Conservation (phyloP, 2,329 filamentous ascomycete genomes). For the Sphaerostilbella broomeana region DNA sequence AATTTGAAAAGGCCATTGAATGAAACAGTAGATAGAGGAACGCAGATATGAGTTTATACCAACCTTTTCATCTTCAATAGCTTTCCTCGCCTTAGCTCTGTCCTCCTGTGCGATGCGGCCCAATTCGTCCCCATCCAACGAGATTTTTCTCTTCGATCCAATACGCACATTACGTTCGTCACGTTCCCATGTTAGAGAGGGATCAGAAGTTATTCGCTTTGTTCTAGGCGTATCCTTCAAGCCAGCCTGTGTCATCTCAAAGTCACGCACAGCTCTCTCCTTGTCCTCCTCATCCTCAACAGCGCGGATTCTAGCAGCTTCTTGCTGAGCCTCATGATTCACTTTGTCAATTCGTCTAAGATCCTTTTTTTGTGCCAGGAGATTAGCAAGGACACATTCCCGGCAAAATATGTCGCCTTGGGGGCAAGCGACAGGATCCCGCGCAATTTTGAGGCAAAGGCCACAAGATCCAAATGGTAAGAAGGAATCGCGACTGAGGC, state of each 20-base stretch:
- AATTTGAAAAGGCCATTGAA: background rate
- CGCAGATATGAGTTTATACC: constrained; percentile 3
- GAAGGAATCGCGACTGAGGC: constrained; percentile 83
- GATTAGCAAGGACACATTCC: constrained; percentile 85
- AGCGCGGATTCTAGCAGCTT: constrained; percentile 53
- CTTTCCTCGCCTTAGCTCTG: constrained; percentile 59
- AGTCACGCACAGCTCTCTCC: constrained; percentile 67
- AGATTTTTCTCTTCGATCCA: constrained; percentile 63
- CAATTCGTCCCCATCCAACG: constrained; percentile 68
- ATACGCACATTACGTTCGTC: constrained; percentile 11
- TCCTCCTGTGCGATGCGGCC: constrained; percentile 63
- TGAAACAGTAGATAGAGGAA: background rate
- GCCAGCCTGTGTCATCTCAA: constrained; percentile 78
- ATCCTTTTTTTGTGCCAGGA: constrained; percentile 87
- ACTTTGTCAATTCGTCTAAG: constrained; percentile 73
- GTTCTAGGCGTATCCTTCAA: constrained; percentile 34
- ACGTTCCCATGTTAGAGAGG: background rate
- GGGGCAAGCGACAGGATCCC: constrained; percentile 75
- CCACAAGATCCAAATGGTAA: constrained; percentile 84
- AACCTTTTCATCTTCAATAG: constrained; percentile 68
- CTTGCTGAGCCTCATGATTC: constrained; percentile 53
- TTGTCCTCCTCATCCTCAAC: constrained; percentile 63
- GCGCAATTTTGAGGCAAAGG: constrained; percentile 75
- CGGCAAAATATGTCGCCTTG: constrained; percentile 90
- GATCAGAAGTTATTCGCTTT: constrained; percentile 32